These are phyloP conservation scores for Diphasiastrum complanatum DNA, from an alignment of 83 land plant species.

Conservation along the genomic window DNA sequence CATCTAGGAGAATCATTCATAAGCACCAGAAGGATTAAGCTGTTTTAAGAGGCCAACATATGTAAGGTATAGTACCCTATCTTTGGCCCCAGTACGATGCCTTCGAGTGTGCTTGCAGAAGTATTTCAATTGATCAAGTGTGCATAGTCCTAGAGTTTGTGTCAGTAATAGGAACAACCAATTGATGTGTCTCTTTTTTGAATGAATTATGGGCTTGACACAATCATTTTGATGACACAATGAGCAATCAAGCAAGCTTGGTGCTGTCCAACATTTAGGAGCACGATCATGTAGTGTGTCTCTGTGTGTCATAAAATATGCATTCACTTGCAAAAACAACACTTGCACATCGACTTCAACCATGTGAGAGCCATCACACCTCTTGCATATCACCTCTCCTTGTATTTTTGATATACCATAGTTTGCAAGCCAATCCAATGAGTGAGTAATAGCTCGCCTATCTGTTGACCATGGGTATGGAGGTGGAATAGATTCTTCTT, in stretches of 20 bases:
- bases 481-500: conserved; percentile 39
- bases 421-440: conserved; percentile 34
- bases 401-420: conserved; percentile 32
- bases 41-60: conserved; percentile 61
- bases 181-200: conserved; percentile 58
- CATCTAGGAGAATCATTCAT: no score
- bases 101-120: conserved; percentile 76
- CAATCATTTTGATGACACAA: conserved; percentile 47
- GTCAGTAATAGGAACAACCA: conserved; percentile 84
- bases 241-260: conserved; percentile 45
- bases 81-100: conserved; percentile 81
- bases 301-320: conserved; percentile 31
- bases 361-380: conserved; percentile 43
- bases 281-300: conserved; percentile 56
- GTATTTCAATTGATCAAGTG: conserved; percentile 73
- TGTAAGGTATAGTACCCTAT: conserved; percentile 70
- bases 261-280: conserved; percentile 53
- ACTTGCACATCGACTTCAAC: conserved; percentile 33
- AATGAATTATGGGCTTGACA: conserved; percentile 49
- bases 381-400: conserved; percentile 67
- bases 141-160: conserved; percentile 63
- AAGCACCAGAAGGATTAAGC: conserved; percentile 44
- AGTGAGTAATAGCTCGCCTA: conserved; percentile 41
- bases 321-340: conserved; percentile 30
- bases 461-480: conserved; percentile 69